A percentile compares a stretch with the other conserved stretches of the same genome.
phyloP scores from a whole-genome alignment of 2,329 filamentous ascomycete genomes.

The Botrytis paeoniae region DNA sequence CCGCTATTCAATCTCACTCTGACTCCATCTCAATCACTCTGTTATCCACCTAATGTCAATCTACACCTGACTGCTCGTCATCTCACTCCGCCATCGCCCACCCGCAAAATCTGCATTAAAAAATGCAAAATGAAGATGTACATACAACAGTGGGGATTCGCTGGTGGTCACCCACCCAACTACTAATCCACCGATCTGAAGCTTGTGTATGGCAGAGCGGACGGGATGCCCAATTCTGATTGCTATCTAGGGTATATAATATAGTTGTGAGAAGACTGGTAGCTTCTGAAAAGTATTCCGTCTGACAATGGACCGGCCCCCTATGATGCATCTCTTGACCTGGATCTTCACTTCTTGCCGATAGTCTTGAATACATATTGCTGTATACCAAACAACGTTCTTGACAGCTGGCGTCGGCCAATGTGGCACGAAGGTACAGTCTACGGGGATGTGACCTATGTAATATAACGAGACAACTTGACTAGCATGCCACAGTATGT shows the following conservation, averaged over 20 bases:
- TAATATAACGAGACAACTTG: no score
- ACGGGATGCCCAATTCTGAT: slow-evolving; percentile 7
- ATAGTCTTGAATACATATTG: not conserved
- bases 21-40: not conserved
- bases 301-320: not conserved
- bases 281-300: not conserved
- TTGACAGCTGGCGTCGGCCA: no score
- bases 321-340: not conserved
- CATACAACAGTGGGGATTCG: not conserved
- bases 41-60: not conserved
- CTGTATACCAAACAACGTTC: no score
- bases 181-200: slow-evolving; percentile 8
- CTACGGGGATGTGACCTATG: not conserved
- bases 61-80: not conserved
- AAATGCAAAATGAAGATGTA: not conserved
- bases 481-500: not conserved
- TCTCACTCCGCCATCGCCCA: not conserved
- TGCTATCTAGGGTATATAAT: no score
- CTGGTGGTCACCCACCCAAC: slow-evolving; percentile 3
- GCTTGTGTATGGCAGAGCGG: slow-evolving; percentile 7
- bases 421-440: not conserved
- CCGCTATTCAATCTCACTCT: not conserved
- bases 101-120: not conserved
- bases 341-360: not conserved
- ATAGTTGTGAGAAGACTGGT: not conserved